phyloP scores from a whole-genome alignment of 2,329 filamentous ascomycete genomes.

The Didymella sp. region DNA sequence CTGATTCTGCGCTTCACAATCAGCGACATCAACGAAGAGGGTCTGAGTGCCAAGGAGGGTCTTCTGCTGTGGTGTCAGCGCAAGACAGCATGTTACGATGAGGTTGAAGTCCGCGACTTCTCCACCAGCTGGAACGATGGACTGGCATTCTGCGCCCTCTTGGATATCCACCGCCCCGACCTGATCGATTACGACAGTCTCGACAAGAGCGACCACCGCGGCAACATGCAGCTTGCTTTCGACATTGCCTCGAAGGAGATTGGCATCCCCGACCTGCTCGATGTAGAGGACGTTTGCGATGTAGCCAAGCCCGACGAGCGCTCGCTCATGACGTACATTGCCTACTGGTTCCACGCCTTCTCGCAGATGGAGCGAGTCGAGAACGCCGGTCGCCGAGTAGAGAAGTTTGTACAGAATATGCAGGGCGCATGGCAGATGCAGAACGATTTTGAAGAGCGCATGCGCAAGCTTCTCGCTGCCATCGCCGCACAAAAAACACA shows the following conservation, averaged over 20 bases:
- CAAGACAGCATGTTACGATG: constrained; percentile 98
- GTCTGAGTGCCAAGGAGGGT: constrained; percentile 96
- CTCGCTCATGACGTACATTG: constrained; percentile 98
- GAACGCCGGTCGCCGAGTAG: constrained; percentile 92
- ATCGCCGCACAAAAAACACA: constrained; percentile 75
- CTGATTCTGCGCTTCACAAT: constrained; percentile 98
- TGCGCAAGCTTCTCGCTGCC: constrained; percentile 78
- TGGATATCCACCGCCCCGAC: constrained; percentile 96
- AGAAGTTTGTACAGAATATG: constrained; percentile 99
- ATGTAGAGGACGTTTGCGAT: constrained; percentile 98
- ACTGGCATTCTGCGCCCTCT: constrained; percentile 90
- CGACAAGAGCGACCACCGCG: constrained; percentile 91
- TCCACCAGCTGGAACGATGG: constrained; percentile 97
- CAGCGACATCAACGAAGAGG: constrained; percentile 97
- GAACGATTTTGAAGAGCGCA: constrained; percentile 89
- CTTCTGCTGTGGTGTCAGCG: constrained; percentile 95
- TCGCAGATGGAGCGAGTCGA: constrained; percentile 99
- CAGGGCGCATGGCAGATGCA: constrained; percentile 99
- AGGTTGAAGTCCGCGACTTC: constrained; percentile 94
- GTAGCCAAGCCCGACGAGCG: constrained; percentile 95
- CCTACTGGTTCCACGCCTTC: constrained; percentile 99
- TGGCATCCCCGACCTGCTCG: constrained; percentile 91
- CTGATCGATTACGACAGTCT: constrained; percentile 95
- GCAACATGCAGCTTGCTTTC: constrained; percentile 98
- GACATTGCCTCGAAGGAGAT: constrained; percentile 96